These are phyloP conservation scores for Ogataea paradorogensis DNA, from an alignment of 805 yeast genomes.

Conservation along the genomic window DNA sequence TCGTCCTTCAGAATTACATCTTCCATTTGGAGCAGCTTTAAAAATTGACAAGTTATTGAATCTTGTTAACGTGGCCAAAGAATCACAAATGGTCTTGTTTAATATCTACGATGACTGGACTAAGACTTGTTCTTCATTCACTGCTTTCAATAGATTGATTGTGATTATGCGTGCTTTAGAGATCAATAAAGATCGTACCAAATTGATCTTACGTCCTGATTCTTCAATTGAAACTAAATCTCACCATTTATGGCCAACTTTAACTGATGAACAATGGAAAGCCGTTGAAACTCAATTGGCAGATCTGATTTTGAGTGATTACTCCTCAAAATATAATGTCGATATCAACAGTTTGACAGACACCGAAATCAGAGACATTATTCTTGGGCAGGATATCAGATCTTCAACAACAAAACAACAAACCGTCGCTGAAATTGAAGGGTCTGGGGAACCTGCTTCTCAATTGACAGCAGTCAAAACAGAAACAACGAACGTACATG, in stretches of 20 bases:
- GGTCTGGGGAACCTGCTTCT: conserved; percentile 37
- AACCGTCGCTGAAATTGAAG: conserved; percentile 73
- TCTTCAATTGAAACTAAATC: conserved; percentile 62
- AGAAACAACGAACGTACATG: conserved; percentile 85
- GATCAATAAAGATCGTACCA: conserved; percentile 73
- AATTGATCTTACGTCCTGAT: conserved; percentile 73
- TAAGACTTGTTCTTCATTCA: conserved; percentile 73
- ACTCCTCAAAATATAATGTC: conserved; percentile 80
- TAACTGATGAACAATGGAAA: conserved; percentile 87
- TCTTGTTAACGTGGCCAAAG: conserved; percentile 79
- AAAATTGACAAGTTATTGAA: conserved; percentile 76
- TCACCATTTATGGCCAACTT: conserved; percentile 92
- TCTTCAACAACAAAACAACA: conserved; percentile 89
- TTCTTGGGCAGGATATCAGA: conserved; percentile 87
- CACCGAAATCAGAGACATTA: conserved; percentile 88
- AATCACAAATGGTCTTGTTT: conserved; percentile 88
- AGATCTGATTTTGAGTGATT: conserved; percentile 82
- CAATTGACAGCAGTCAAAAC: conserved; percentile 77
- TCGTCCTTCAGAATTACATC: conserved; percentile 80
- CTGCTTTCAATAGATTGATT: conserved; percentile 88
- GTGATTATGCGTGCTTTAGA: conserved; percentile 80
- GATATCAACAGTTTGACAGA: conserved; percentile 86
- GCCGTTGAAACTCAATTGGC: conserved; percentile 83
- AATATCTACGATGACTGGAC: conserved; percentile 96
- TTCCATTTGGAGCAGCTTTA: conserved; percentile 88